Evolutionary conservation across 2,329 filamentous ascomycete species (phyloP).

Genomic region (Aspergillus puulaauensis): DNA sequence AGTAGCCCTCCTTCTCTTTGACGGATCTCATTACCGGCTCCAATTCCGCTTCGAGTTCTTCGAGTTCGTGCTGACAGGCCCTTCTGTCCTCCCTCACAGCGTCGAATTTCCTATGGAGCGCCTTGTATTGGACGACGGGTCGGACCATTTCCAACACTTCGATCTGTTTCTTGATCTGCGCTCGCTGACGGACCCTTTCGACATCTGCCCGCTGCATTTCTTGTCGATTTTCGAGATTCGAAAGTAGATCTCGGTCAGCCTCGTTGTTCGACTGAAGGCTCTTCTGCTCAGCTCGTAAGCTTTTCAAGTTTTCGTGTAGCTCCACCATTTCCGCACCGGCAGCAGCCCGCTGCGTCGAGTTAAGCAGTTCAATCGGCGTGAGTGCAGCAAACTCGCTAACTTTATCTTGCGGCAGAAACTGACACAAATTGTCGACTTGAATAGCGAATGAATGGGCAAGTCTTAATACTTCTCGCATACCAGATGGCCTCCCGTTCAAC

Average conservation of each 20-base stretch:
- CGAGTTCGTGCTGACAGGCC: slow-evolving; percentile 57
- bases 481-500: slow-evolving; percentile 65
- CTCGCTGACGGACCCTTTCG: slow-evolving; percentile 74
- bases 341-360: slow-evolving; percentile 84
- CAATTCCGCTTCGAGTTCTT: slow-evolving; percentile 58
- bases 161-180: slow-evolving; percentile 64
- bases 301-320: slow-evolving; percentile 74
- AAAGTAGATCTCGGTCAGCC: slow-evolving; percentile 62
- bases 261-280: slow-evolving; percentile 58
- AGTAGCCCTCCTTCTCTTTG: slow-evolving; percentile 68
- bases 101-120: slow-evolving; percentile 49
- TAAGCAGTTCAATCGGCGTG: slow-evolving; percentile 75
- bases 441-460: slow-evolving; percentile 75
- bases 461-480: slow-evolving; percentile 63
- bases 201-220: slow-evolving; percentile 75
- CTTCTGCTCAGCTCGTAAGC: slow-evolving; percentile 68
- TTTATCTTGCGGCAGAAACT: slow-evolving; percentile 93
- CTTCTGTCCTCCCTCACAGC: slow-evolving; percentile 58
- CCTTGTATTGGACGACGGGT: slow-evolving; percentile 64
- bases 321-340: slow-evolving; percentile 76
- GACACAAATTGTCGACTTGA: slow-evolving; percentile 95
- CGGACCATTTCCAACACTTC: slow-evolving; percentile 64
- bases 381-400: slow-evolving; percentile 91
- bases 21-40: slow-evolving; percentile 70
- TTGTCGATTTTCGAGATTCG: slow-evolving; percentile 71